Evolutionary conservation across 1,139 yeast species (phyloP), one percentile per base, ranked within the genome.

Genomic region (Candida dubliniensis): DNA sequence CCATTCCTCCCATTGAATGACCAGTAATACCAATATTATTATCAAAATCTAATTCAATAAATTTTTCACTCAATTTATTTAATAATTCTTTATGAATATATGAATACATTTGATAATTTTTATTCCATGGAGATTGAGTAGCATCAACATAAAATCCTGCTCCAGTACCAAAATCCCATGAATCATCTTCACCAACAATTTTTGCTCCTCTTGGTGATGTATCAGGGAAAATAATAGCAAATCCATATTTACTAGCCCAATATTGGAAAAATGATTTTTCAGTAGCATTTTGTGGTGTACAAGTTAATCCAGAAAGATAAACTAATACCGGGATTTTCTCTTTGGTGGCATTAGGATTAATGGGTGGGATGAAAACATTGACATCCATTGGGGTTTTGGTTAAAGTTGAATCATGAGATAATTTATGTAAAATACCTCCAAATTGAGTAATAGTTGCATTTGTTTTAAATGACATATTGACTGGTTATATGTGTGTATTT

Each of bases 1-100:
- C 99, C 63, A 79, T 89, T 0, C 99, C 99, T 40, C 99, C 99
- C 98, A 93, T 93, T 2, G 99, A 93, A 64, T 93, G 98, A 36
- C 98, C 98, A 9, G 95, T 83, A 51, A 93, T 82, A 25, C 93
- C 79, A 44, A 84, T 75, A 40, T 78, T 75, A 40, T 78, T 83
- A 30, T 66, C 60, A 45, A 80, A 71, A 60, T 87, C 85, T 51
- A 87, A 69, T 31, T 69, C 64, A 3, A 73, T 56, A 55, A 75
- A 86, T 37, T 77, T 69, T 14, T 59, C 49, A 8, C 71, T 65
- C 51, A 87, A 67, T 43, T 63, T 64, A 5, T 56, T 53, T 31
- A 85, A 88, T 49, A 93, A 74, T 61, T 93, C 99, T 38, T 77
- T 64, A 55, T 84, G 84, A 32, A 93, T 79, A 58, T 93, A 93